Base-by-base conservation (phyloP, 805 yeast genomes). In the Starmerella floris region DNA sequence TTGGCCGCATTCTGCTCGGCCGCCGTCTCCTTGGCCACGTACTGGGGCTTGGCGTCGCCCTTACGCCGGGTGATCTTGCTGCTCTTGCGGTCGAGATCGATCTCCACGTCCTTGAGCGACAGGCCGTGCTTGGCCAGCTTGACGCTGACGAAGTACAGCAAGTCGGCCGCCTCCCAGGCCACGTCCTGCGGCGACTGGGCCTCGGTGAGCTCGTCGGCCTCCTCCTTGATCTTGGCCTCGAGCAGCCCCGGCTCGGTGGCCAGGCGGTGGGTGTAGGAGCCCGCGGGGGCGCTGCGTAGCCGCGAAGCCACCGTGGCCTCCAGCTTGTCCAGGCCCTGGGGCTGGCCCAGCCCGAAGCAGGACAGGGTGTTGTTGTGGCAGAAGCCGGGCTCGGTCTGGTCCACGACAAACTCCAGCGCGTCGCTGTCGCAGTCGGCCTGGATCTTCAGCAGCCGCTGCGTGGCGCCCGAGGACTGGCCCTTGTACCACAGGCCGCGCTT, bases 161-260 rank as follows among this genome's bases (percentile, higher is more conserved):
- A 69, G 61, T 91, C 98, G 8, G 98, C 98, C 41, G 94, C 88
- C 65, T 91, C 98, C 95, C 95, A 91, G 0, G 97, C 80, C 42
- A 84, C 72, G 44, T 88, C 79, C 2, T 71, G 72, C 54, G 70
- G 70, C 5, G 67, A 56, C 30, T 68, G 68, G 16, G 98, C 97
- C 45, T 85, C 95, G 26, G 85, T 76, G 49, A 91, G 73, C 62
- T 91, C 98, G 56, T 88, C 96, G 35, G 95, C 93, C 63, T 91
- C 98, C 65, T 91, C 98, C 61, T 77, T 76, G 63, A 91, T 79
- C 68, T 91, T 59, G 22, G 97, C 95, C 43, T 70, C 67, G 52
- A 91, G 69, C 40, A 91, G 67, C 22, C 68, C 70, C 32, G 74
- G 76, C 62, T 91, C 97, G 40, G 74, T 70, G 56, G 88, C 85